Base-by-base conservation (phyloP, 2,329 filamentous ascomycete species). In the Fusarium sp. region DNA sequence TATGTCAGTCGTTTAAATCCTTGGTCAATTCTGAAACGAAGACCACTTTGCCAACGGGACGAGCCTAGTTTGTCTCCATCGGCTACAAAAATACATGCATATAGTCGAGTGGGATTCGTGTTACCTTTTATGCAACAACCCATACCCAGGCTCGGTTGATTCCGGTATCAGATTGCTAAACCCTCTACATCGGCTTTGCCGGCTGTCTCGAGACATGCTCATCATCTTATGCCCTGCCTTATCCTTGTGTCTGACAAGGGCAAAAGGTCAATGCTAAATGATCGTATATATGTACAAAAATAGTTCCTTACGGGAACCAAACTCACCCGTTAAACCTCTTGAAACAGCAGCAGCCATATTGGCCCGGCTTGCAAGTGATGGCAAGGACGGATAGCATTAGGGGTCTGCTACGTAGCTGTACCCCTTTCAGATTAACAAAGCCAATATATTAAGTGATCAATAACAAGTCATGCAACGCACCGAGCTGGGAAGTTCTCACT, bases 21-120 rank as follows among this genome's bases (percentile, higher is more conserved):
- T 52, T 58, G 53, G 43, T 46, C 37, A 41, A 55, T 23, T 61
- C 58, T 69, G 67, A 68, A 70, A 70, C 67, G 30, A 68, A 61
- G 46, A 54, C 57, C 52, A 51, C 46, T 57, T 41, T 44, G 18
- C 28, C n/a, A 34, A 48, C 45, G 50, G 59, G 65, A 59, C 30
- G 59, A 61, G 52, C 59, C 59, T 58, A 68, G 49, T 50, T 41
- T 43, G 23, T 63, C 50, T 51, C 46, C 54, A 49, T 54, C 37
- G 25, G 44, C 54, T 57, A 39, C 45, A 34, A 26, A 39, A 49
- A 43, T 51, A 51, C 31, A 41, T 51, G 49, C 31, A 26, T 42
- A 45, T 18, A 52, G 34, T 43, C 42, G 59, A 53, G 46, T 54
- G 46, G 39, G 25, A 53, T 34, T 13, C 43, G 34, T 48, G 43